These are phyloP conservation scores for Mrakia blollopis DNA, from an alignment of 768 basidiomycete species.

Conservation along the genomic window DNA sequence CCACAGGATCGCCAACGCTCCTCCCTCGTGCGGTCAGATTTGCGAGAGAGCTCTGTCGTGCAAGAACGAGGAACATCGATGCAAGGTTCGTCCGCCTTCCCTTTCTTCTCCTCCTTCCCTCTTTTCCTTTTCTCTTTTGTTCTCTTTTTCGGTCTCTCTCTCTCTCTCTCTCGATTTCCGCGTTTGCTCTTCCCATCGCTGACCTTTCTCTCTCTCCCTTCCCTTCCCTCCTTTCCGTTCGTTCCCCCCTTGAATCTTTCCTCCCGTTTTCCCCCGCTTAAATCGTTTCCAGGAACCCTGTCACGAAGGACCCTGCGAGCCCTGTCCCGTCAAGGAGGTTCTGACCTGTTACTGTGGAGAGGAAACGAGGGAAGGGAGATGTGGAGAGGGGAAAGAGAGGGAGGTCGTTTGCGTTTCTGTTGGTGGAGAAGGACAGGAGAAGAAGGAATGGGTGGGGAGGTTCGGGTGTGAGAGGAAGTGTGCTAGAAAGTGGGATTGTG, in stretches of 20 bases:
- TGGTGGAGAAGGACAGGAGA: conserved; percentile 46
- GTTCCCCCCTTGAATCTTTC: no score
- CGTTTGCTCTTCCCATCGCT: no score
- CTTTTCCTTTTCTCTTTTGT: not conserved
- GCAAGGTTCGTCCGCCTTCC: conserved; percentile 46
- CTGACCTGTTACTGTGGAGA: conserved; percentile 78
- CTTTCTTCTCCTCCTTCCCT: not conserved
- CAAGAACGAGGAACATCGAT: conserved; percentile 53
- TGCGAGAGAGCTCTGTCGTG: conserved; percentile 43
- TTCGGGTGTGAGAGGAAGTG: conserved; percentile 62
- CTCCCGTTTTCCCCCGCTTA: no score
- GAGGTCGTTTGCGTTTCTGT: conserved; percentile 39
- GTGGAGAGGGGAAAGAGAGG: conserved; percentile 50
- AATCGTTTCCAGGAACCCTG: conserved; percentile 49
- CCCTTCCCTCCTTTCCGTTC: conserved; percentile 25
- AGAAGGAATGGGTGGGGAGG: conserved; percentile 59
- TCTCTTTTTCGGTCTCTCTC: not conserved
- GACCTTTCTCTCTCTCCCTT: no score
- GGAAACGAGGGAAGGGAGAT: conserved; percentile 55
- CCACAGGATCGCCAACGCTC: conserved; percentile 41
- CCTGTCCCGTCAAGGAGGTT: conserved; percentile 56
- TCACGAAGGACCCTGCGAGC: conserved; percentile 68
- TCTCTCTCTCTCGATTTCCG: no score
- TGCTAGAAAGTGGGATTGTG: conserved; percentile 68
- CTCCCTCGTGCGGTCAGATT: conserved; percentile 59